These are phyloP conservation scores for Xylariales sp. DNA, from an alignment of 2,329 filamentous ascomycete genomes.

Conservation along the genomic window DNA sequence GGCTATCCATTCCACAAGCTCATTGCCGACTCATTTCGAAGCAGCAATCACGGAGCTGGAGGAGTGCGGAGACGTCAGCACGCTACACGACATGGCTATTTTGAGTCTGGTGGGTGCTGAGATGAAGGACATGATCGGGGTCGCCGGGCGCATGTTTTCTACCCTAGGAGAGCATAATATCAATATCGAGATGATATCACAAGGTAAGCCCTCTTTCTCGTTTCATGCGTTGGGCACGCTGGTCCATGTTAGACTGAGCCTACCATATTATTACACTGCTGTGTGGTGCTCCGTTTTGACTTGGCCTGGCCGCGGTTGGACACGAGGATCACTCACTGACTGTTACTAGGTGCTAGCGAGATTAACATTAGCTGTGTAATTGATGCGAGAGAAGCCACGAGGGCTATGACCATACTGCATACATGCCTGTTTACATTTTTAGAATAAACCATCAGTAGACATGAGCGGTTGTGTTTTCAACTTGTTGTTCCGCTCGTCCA, in stretches of 20 bases:
- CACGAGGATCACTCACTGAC: conserved; percentile 9
- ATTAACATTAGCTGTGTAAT: conserved; percentile 99
- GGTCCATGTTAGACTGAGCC: background rate
- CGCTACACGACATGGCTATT: conserved; percentile 90
- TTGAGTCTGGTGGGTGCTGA: conserved; percentile 90
- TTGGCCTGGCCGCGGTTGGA: too few species aligned
- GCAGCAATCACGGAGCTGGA: conserved; percentile 67
- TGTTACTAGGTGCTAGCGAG: conserved; percentile 75
- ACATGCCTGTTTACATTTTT: conserved; percentile 96
- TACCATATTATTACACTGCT: background rate
- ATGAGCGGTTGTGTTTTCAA: too few species aligned
- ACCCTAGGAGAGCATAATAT: conserved; percentile 89
- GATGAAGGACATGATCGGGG: conserved; percentile 96
- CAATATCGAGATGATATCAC: conserved; percentile 99
- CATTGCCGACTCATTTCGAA: conserved; percentile 57
- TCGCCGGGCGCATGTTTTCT: conserved; percentile 91
- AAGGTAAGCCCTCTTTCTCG: conserved; percentile 58
- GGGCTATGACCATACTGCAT: conserved; percentile 93
- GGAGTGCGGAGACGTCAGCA: conserved; percentile 83
- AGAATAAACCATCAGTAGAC: conserved; percentile 46
- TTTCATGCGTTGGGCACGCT: background rate
- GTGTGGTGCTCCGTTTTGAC: too few species aligned
- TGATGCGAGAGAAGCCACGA: conserved; percentile 81
- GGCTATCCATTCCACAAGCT: conserved; percentile 81
- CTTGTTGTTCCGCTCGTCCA: too few species aligned